Evolutionary conservation across 306 rosid species (phyloP).

Genomic region (Prunus dulcis): DNA sequence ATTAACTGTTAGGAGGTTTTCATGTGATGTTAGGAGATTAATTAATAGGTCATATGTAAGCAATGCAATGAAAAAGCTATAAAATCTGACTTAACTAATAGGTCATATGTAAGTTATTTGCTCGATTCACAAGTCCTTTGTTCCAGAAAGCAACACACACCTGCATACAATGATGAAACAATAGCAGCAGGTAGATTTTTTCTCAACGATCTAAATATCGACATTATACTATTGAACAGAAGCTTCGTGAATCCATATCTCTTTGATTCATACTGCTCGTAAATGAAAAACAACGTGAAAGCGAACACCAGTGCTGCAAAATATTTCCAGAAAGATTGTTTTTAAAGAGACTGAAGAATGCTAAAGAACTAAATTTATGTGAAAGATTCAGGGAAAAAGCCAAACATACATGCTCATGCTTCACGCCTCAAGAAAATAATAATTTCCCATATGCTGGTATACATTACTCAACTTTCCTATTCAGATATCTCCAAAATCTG

Average conservation of each 20-base stretch:
- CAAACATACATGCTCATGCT: not conserved
- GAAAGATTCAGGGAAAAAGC: not conserved
- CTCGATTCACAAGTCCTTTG: constrained; percentile 26
- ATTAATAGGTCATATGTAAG: not conserved
- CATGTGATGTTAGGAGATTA: too few relatives aligned
- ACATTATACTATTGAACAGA: constrained; percentile 28
- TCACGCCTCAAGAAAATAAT: not conserved
- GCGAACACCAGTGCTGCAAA: constrained; percentile 59
- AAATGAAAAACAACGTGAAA: constrained; percentile 69
- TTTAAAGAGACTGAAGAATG: too few relatives aligned
- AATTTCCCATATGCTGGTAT: too few relatives aligned
- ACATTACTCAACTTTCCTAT: too few relatives aligned
- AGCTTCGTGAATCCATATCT: constrained; percentile 44
- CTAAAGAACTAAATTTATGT: not conserved
- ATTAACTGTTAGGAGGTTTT: not conserved
- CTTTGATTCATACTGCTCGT: constrained; percentile 75
- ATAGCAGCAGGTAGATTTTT: constrained; percentile 37
- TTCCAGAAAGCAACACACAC: not conserved
- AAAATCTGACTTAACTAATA: constrained; percentile 11
- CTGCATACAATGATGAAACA: too few relatives aligned
- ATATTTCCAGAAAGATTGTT: not conserved
- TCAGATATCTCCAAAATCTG: not conserved
- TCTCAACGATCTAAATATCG: constrained; percentile 26
- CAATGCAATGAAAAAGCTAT: not conserved
- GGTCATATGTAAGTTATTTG: too few relatives aligned